Base-by-base conservation (phyloP, 306 rosid species). In the Begonia peltatifolia region DNA sequence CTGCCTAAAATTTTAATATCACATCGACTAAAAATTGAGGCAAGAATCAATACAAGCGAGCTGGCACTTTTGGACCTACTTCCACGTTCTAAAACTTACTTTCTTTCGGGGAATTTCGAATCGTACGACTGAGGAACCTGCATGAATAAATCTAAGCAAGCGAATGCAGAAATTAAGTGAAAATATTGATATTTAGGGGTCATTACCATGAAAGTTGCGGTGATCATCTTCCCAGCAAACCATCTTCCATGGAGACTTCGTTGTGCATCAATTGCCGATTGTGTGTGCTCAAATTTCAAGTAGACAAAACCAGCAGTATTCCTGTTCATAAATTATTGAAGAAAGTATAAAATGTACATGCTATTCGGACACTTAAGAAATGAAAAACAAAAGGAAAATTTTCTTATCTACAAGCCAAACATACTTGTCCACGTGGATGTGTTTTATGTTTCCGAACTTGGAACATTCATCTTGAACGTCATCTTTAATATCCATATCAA, bases 161-260 rank as follows among this genome's bases (percentile, higher is more conserved):
- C 38, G 9, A 30, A 18, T 54, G 72, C 38, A 48, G 50, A 66
- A 17, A 62, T 11, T 50, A 51, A n/a, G 23, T 68, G 12, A 12
- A 10, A 10, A n/a, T 44, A 12, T 10, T n/a, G 48, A 10, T 4
- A 11, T 44, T 10, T 44, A 44, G 14, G 0, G 41, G 55, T 3
- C 12, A 53, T 44, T 76, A 89, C 97, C 97, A 89, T 80, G 65
- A 58, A 85, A 52, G 85, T 72, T 23, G 96, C 93, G 12, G 85
- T 82, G 46, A 90, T 86, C 94, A 90, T 86, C 77, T 90, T 86
- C 68, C 95, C 99, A 22, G 99, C 99, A 77, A 90, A 90, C 99
- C 99, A 90, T 76, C 99, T 75, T 54, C 96, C 99, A 65, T 90
- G 87, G 56, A 90, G 87, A 65, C 93, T 81, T 38, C 75, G 78